A percentile compares a stretch with the other conserved stretches of the same genome.
Conservation (phyloP, 768 basidiomycete species). For the Hygrophorus russula region DNA sequence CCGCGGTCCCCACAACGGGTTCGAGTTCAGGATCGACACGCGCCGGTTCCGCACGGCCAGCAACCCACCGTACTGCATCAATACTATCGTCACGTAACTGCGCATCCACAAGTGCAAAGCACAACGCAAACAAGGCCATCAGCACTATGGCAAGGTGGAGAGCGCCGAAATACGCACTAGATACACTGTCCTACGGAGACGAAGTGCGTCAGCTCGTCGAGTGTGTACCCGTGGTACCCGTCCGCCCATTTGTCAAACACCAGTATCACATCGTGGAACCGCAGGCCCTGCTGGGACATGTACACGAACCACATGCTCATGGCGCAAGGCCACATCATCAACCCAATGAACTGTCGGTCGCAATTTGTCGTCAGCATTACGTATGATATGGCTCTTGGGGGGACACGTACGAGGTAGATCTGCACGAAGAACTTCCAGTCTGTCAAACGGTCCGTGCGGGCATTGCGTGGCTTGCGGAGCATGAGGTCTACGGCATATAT, state of each 20-base stretch:
- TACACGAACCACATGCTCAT: conserved; percentile 31
- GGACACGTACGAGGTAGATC: conserved; percentile 28
- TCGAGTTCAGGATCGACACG: conserved; percentile 29
- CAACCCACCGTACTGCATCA: conserved; percentile 31
- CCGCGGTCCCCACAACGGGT: conserved; percentile 36
- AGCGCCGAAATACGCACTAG: conserved; percentile 20
- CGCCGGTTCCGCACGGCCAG: conserved; percentile 34
- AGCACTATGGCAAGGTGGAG: not conserved
- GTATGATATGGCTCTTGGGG: conserved; percentile 2
- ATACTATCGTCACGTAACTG: conserved; percentile 38
- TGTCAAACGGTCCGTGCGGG: conserved; percentile 36
- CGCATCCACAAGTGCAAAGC: not conserved
- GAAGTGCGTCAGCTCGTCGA: conserved; percentile 19
- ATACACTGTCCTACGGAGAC: conserved; percentile 33
- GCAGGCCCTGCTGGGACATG: conserved; percentile 26
- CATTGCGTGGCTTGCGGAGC: conserved; percentile 36
- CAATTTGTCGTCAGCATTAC: not conserved
- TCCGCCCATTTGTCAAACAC: conserved; percentile 28
- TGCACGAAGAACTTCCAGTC: conserved; percentile 38
- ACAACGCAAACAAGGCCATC: not conserved
- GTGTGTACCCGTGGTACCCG: conserved; percentile 22
- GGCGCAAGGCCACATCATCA: conserved; percentile 35
- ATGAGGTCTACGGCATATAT: conserved; percentile 24
- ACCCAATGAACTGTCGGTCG: conserved; percentile 24
- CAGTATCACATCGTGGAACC: conserved; percentile 26